phyloP scores from a whole-genome alignment of 2,329 filamentous ascomycete genomes.

The Aphanoascus verrucosus region DNA sequence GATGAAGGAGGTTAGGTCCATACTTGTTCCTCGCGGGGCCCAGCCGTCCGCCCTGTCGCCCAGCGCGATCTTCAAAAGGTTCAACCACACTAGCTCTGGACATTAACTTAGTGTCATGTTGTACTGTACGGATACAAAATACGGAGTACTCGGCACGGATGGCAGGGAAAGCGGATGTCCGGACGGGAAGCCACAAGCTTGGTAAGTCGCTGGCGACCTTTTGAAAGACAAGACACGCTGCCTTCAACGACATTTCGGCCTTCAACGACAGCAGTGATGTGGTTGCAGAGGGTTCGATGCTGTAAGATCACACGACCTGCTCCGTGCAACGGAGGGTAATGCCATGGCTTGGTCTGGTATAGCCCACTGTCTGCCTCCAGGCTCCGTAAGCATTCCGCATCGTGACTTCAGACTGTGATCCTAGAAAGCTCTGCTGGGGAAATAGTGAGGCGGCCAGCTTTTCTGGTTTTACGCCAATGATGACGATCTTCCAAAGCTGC shows the following conservation, averaged over 20 bases:
- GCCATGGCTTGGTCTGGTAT: background rate
- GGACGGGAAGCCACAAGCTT: conserved; percentile 1
- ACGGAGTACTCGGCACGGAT: too few relatives aligned
- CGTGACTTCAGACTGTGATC: too few relatives aligned
- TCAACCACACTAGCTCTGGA: too few relatives aligned
- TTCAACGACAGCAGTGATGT: background rate
- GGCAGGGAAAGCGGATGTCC: background rate
- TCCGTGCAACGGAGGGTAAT: background rate
- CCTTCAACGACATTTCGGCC: background rate
- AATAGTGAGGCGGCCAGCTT: conserved; percentile 7
- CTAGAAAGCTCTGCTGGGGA: background rate
- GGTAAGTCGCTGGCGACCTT: background rate
- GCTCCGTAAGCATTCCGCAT: background rate
- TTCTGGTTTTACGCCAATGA: background rate
- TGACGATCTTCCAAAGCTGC: background rate
- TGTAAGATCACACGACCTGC: conserved; percentile 5
- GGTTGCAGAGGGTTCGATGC: background rate
- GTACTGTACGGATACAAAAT: too few relatives aligned
- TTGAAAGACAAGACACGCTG: background rate
- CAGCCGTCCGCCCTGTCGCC: background rate
- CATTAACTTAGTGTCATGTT: too few relatives aligned
- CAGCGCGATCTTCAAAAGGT: background rate
- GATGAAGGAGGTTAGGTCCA: background rate
- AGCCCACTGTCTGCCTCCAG: background rate
- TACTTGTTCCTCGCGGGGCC: background rate